phyloP scores from a whole-genome alignment of 148 eudicot genomes.

The Hydrangea macrophylla region DNA sequence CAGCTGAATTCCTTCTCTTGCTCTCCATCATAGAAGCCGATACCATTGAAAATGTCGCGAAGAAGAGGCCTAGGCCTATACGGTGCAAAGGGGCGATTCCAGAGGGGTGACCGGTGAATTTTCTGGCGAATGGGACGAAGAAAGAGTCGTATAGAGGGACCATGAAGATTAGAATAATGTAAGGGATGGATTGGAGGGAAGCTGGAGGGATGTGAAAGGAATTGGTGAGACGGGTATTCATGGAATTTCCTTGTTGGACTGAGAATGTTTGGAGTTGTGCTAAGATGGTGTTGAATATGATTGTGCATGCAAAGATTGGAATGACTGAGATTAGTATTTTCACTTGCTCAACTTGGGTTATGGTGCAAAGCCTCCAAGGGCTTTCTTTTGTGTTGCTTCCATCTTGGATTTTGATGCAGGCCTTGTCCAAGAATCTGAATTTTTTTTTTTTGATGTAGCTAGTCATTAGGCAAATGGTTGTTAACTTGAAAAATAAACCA shows the following conservation, averaged over 20 bases:
- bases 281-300: constrained; percentile 80
- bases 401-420: constrained; percentile 50
- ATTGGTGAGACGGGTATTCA: constrained; percentile 59
- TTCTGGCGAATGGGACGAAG: constrained; percentile 63
- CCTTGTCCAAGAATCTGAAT: constrained; percentile 81
- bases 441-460: not conserved
- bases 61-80: constrained; percentile 69
- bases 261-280: constrained; percentile 98
- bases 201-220: constrained; percentile 83
- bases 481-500: too few relatives aligned
- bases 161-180: constrained; percentile 69
- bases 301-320: constrained; percentile 88
- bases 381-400: constrained; percentile 30
- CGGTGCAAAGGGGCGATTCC: constrained; percentile 79
- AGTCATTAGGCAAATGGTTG: not conserved
- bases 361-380: constrained; percentile 71
- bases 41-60: constrained; percentile 77
- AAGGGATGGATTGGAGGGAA: constrained; percentile 91
- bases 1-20: constrained; percentile 34
- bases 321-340: constrained; percentile 68
- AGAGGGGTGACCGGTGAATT: constrained; percentile 55
- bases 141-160: constrained; percentile 79
- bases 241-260: constrained; percentile 83
- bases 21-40: constrained; percentile 66
- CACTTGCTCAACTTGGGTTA: constrained; percentile 81